These are phyloP conservation scores for Pythium insidiosum DNA, from an alignment of 352 stramenopile genomes.

Conservation along the genomic window DNA sequence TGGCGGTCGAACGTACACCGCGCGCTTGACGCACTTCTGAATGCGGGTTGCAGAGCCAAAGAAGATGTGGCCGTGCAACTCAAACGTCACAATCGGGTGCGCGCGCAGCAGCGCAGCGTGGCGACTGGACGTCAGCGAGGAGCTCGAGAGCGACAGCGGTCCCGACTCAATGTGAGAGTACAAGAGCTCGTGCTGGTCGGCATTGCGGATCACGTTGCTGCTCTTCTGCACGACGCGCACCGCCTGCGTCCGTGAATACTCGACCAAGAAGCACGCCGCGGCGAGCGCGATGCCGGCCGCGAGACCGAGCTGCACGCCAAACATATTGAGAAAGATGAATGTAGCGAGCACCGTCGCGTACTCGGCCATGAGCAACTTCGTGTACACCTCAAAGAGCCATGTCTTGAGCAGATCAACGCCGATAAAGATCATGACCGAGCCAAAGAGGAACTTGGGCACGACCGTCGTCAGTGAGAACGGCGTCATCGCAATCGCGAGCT, in stretches of 20 bases:
- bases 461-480: slow-evolving; percentile 88
- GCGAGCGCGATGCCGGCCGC: slow-evolving; percentile 32
- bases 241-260: slow-evolving; percentile 60
- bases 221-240: slow-evolving; percentile 50
- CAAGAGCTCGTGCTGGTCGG: slow-evolving; percentile 46
- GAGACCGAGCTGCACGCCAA: slow-evolving; percentile 88
- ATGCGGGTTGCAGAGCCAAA: slow-evolving; percentile 69
- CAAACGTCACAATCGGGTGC: slow-evolving; percentile 53
- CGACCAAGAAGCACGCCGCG: slow-evolving; percentile 77
- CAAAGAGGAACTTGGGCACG: slow-evolving; percentile 96
- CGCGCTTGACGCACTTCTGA: slow-evolving; percentile 56
- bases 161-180: slow-evolving; percentile 17
- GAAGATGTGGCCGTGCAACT: slow-evolving; percentile 70
- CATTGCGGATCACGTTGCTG: slow-evolving; percentile 56
- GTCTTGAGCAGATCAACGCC: slow-evolving; percentile 91
- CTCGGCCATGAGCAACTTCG: slow-evolving; percentile 66
- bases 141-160: too few species aligned
- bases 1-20: slow-evolving; percentile 32
- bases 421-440: slow-evolving; percentile 95
- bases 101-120: slow-evolving; percentile 21
- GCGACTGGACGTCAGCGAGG: too few species aligned
- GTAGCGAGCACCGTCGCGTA: slow-evolving; percentile 89
- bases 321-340: slow-evolving; percentile 86
- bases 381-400: slow-evolving; percentile 51
- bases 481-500: slow-evolving; percentile 54